Base-by-base conservation (phyloP, 306 rosid genomes). In the Urtica urens region DNA sequence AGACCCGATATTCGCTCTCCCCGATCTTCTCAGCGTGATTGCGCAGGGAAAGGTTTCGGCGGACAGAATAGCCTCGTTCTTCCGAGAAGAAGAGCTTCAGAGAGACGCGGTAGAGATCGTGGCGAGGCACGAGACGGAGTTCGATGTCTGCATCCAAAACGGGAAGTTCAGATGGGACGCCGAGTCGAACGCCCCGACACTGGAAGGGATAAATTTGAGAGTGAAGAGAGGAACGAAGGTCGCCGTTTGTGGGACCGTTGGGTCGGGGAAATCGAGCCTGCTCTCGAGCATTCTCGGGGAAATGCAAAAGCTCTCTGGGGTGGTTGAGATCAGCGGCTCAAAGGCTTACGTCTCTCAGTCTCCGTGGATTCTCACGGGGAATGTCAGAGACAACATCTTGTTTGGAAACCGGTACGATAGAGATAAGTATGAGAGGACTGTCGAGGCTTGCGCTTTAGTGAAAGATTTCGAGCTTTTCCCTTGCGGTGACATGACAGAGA, bases 41-140 rank as follows among this genome's bases (percentile, higher is more conserved):
- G 97, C 97, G 55, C 97, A 90, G 53, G 97, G 90, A 26, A 84
- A 81, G 63, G 95, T 90, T 50, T 90, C 97, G 0, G 90, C 80
- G 0, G 97, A 90, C 33, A 68, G 97, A 72, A 69, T 90, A 22
- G 71, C 92, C 51, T 76, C 87, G 6, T 90, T 44, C 56, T 87
- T 90, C 9, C 53, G 53, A 55, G 70, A 90, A 46, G 87, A 90
- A 44, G 97, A 90, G 79, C 69, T 90, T 64, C 93, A 81, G 51
- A 72, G 66, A 19, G 73, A 79, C 52, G 71, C 76, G 34, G 75
- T 79, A 25, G 85, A 79, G 23, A 25, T 70, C 62, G 69, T 90
- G n/a, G 48, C 83, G 4, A 77, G 64, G 52, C 75, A 72, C 3
- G 71, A 52, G 47, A 81, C 94, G 28, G 79, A 72, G 55, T 66